Evolutionary conservation across 2,329 filamentous ascomycete species (phyloP).

Genomic region (Sporothrix variecibatus): DNA sequence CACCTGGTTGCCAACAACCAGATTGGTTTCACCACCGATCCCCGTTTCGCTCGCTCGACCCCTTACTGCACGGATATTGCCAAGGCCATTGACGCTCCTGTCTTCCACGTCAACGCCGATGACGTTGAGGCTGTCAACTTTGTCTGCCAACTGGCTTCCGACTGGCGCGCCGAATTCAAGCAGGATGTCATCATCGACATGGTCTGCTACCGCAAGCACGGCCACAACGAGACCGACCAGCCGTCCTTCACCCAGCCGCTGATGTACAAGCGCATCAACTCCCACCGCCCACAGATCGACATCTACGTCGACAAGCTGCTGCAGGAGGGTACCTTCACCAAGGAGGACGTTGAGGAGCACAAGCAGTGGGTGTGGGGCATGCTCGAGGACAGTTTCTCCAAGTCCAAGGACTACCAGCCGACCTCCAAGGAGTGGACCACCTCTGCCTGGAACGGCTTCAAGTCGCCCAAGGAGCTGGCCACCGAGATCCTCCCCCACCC

Average conservation of each 20-base stretch:
- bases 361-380: constrained; percentile 99
- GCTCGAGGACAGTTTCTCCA: constrained; percentile 95
- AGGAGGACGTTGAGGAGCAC: constrained; percentile 97
- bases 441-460: constrained; percentile 99
- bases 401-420: constrained; percentile 96
- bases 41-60: constrained; percentile 93
- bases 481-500: constrained; percentile 91
- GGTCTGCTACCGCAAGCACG: constrained; percentile 98
- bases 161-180: constrained; percentile 99
- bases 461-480: constrained; percentile 95
- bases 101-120: constrained; percentile 99
- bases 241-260: constrained; percentile 98
- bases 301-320: constrained; percentile 91
- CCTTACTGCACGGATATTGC: constrained; percentile 99
- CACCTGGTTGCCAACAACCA: constrained; percentile 99
- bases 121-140: constrained; percentile 99
- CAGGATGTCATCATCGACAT: constrained; percentile 97
- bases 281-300: constrained; percentile 81
- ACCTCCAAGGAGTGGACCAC: constrained; percentile 98
- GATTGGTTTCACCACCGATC: constrained; percentile 99
- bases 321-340: constrained; percentile 90
- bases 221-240: constrained; percentile 99
- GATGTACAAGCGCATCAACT: constrained; percentile 97
- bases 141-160: constrained; percentile 92
- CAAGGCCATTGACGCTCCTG: constrained; percentile 96